These are phyloP conservation scores for Trypanosoma platydactyli DNA, from an alignment of 208 protist genomes.

Conservation along the genomic window DNA sequence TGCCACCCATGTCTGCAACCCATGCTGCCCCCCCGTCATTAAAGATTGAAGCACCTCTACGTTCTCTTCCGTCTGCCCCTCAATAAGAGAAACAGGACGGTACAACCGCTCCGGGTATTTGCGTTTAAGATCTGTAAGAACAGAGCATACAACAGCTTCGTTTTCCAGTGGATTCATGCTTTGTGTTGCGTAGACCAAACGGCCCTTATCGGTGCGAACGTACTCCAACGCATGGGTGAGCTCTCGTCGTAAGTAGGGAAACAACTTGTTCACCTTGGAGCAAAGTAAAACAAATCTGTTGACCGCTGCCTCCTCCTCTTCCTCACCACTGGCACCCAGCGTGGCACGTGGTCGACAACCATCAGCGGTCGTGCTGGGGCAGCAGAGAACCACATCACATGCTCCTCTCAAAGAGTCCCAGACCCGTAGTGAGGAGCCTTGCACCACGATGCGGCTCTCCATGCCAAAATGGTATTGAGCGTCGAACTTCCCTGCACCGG, in stretches of 20 bases:
- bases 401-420: slow-evolving; percentile 9
- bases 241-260: slow-evolving; percentile 38
- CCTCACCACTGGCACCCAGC: slow-evolving; percentile 23
- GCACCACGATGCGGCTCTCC: slow-evolving; percentile 12
- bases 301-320: slow-evolving; percentile 25
- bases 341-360: slow-evolving; percentile 54
- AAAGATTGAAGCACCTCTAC: slow-evolving; percentile 22
- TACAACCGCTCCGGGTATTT: slow-evolving; percentile 17
- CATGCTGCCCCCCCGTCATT: slow-evolving; percentile 26
- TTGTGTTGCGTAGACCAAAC: slow-evolving; percentile 93
- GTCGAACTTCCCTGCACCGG: background rate
- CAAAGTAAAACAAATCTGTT: slow-evolving; percentile 59
- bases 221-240: slow-evolving; percentile 38
- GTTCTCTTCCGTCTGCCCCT: slow-evolving; percentile 11
- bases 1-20: slow-evolving; percentile 50
- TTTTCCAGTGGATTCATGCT: slow-evolving; percentile 94
- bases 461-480: slow-evolving; percentile 13
- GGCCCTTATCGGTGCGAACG: slow-evolving; percentile 33
- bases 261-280: slow-evolving; percentile 36
- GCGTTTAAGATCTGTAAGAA: slow-evolving; percentile 37
- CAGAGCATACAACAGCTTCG: slow-evolving; percentile 90
- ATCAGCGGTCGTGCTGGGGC: slow-evolving; percentile 58
- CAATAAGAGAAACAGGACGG: slow-evolving; percentile 19
- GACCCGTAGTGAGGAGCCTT: background rate
- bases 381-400: slow-evolving; percentile 60